phyloP scores from a whole-genome alignment of 164 flowering plant species.

The Dillenia turbinata region DNA sequence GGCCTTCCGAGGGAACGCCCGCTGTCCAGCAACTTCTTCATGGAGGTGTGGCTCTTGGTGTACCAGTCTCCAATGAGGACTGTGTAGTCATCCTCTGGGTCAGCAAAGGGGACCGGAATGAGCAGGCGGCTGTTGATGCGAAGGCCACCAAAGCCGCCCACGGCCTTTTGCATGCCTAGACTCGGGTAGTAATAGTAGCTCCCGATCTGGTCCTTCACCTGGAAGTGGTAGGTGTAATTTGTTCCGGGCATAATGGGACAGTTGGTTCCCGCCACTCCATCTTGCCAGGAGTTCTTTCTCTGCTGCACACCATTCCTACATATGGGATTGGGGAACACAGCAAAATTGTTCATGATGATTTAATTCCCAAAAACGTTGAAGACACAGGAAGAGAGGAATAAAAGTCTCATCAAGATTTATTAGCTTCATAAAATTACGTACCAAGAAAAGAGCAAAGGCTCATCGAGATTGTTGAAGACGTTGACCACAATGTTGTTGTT shows the following conservation, averaged over 20 bases:
- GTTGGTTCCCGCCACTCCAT: slow-evolving; percentile 32
- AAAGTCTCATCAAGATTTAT: neutral
- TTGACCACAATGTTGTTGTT: slow-evolving; percentile 62
- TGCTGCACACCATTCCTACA: slow-evolving; percentile 43
- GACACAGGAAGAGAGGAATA: no score
- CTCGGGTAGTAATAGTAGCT: slow-evolving; percentile 43
- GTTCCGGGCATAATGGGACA: slow-evolving; percentile 48
- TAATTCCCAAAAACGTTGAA: no score
- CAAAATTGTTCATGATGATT: no score
- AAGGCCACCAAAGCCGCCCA: slow-evolving; percentile 39
- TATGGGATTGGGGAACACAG: no score
- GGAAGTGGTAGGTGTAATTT: slow-evolving; percentile 48
- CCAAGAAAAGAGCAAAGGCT: slow-evolving; percentile 50
- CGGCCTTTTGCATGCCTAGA: slow-evolving; percentile 25
- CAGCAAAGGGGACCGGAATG: slow-evolving; percentile 41
- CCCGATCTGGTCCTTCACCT: slow-evolving; percentile 50
- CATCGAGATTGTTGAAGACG: slow-evolving; percentile 50
- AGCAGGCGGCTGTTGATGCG: slow-evolving; percentile 36
- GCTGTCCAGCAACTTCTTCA: slow-evolving; percentile 21
- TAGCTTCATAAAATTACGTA: slow-evolving; percentile 7
- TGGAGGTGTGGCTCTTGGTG: slow-evolving; percentile 21
- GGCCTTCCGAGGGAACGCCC: slow-evolving; percentile 33
- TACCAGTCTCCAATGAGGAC: slow-evolving; percentile 59
- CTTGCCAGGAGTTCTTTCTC: slow-evolving; percentile 63
- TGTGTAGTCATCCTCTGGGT: slow-evolving; percentile 50